These are phyloP conservation scores for Amesomyces nigricolor DNA, from an alignment of 2,329 filamentous ascomycete genomes.

Conservation along the genomic window DNA sequence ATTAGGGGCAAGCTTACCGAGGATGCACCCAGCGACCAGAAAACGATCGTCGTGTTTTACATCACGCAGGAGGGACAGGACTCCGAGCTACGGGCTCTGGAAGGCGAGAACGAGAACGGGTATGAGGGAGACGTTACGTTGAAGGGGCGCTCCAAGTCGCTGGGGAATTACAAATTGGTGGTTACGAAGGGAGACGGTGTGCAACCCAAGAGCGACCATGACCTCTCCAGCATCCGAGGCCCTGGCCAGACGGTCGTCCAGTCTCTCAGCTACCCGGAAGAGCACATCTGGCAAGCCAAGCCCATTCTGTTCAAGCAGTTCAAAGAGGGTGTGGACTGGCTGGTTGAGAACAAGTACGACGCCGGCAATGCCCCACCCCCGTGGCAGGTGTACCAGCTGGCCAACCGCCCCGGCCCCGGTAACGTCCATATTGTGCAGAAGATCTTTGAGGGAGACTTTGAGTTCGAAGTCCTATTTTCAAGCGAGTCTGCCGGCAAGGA, in stretches of 20 bases:
- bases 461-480: conserved; percentile 88
- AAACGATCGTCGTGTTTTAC: conserved; percentile 78
- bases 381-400: conserved; percentile 76
- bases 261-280: conserved; percentile 59
- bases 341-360: conserved; percentile 43
- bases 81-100: conserved; percentile 57
- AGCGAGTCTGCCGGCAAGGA: conserved; percentile 62
- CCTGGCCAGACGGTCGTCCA: conserved; percentile 71
- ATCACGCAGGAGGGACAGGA: conserved; percentile 70
- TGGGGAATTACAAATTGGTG: conserved; percentile 75
- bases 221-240: conserved; percentile 61
- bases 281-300: conserved; percentile 63
- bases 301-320: conserved; percentile 48
- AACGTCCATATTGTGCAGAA: conserved; percentile 90
- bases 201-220: conserved; percentile 59
- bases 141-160: conserved; percentile 60
- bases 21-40: conserved; percentile 60
- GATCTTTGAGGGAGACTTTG: conserved; percentile 81
- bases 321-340: conserved; percentile 44
- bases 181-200: conserved; percentile 65
- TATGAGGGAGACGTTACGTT: conserved; percentile 60
- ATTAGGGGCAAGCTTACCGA: conserved; percentile 75
- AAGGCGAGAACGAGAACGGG: conserved; percentile 43
- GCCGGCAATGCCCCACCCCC: conserved; percentile 68
- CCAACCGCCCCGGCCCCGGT: conserved; percentile 61